A percentile compares a stretch with the other conserved stretches of the same genome.
Conservation (phyloP, 2,329 filamentous ascomycete genomes). For the Aschersonia sp. region DNA sequence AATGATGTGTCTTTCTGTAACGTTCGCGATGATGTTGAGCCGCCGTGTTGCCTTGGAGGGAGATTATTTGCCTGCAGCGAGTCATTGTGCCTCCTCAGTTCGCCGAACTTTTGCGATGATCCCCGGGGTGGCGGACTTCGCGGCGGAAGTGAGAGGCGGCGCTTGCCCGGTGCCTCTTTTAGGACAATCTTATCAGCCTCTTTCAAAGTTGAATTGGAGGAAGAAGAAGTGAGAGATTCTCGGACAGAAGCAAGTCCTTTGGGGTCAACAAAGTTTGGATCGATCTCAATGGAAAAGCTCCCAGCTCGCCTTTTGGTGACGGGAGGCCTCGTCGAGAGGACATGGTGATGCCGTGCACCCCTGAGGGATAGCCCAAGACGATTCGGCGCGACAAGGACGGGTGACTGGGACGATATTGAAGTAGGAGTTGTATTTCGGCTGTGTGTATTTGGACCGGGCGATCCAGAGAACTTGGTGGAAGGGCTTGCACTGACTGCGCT, state of each 20-base stretch:
- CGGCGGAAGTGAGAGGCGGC: constrained; percentile 30
- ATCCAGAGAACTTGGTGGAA: constrained; percentile 63
- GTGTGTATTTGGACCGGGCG: constrained; percentile 53
- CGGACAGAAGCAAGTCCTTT: constrained; percentile 50
- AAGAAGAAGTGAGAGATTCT: constrained; percentile 59
- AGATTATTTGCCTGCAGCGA: background rate
- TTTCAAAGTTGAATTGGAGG: constrained; percentile 54
- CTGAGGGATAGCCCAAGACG: constrained; percentile 23
- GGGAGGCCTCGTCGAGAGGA: constrained; percentile 40
- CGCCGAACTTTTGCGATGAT: constrained; percentile 41
- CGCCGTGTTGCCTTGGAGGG: background rate
- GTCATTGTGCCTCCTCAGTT: constrained; percentile 1
- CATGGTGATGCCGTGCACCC: constrained; percentile 40
- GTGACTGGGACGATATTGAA: constrained; percentile 63
- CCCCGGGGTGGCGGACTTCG: constrained; percentile 49
- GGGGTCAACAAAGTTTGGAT: constrained; percentile 29
- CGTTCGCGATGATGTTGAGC: constrained; percentile 20
- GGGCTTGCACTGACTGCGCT: constrained; percentile 54
- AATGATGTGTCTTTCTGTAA: constrained; percentile 10
- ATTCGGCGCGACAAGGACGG: constrained; percentile 38
- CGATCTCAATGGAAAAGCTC: constrained; percentile 37
- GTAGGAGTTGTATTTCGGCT: constrained; percentile 68
- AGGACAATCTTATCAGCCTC: constrained; percentile 26
- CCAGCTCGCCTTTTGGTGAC: constrained; percentile 43
- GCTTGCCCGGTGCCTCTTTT: constrained; percentile 24